Evolutionary conservation across 2,329 filamentous ascomycete species (phyloP).

Genomic region (Chrysoporthe cubensis): DNA sequence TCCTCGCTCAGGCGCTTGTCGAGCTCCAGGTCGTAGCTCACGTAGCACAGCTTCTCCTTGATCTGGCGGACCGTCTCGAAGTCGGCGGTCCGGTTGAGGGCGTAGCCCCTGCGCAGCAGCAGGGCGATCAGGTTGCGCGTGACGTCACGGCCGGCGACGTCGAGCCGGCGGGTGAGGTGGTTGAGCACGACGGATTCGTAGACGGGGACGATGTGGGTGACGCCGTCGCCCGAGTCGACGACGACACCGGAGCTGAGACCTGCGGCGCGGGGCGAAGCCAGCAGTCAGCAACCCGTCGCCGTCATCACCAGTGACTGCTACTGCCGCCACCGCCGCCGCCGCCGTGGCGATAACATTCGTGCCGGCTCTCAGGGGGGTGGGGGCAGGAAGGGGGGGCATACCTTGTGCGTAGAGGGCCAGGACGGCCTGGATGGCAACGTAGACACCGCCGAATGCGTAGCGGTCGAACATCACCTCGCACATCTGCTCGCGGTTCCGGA

Average conservation of each 20-base stretch:
- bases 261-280: slow-evolving; percentile 37
- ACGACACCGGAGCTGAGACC: slow-evolving; percentile 93
- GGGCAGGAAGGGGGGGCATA: slow-evolving; percentile 42
- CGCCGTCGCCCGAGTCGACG: slow-evolving; percentile 96
- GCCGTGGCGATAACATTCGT: no score
- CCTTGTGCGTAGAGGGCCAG: slow-evolving; percentile 95
- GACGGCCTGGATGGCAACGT: slow-evolving; percentile 97
- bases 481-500: slow-evolving; percentile 98
- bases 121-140: slow-evolving; percentile 98
- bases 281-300: neutral
- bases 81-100: slow-evolving; percentile 95
- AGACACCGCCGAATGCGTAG: slow-evolving; percentile 94
- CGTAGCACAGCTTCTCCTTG: slow-evolving; percentile 99
- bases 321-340: neutral
- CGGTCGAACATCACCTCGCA: slow-evolving; percentile 99
- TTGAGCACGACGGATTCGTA: slow-evolving; percentile 98
- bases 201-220: slow-evolving; percentile 97
- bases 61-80: slow-evolving; percentile 99
- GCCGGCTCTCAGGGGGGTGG: neutral
- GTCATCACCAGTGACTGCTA: neutral
- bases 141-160: slow-evolving; percentile 95
- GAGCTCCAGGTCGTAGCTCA: slow-evolving; percentile 95
- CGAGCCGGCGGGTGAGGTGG: slow-evolving; percentile 90
- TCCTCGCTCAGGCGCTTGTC: slow-evolving; percentile 97
- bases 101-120: slow-evolving; percentile 90